phyloP scores from a whole-genome alignment of 1,284 basidiomycete species.

The Trichosporon coremiiforme region DNA sequence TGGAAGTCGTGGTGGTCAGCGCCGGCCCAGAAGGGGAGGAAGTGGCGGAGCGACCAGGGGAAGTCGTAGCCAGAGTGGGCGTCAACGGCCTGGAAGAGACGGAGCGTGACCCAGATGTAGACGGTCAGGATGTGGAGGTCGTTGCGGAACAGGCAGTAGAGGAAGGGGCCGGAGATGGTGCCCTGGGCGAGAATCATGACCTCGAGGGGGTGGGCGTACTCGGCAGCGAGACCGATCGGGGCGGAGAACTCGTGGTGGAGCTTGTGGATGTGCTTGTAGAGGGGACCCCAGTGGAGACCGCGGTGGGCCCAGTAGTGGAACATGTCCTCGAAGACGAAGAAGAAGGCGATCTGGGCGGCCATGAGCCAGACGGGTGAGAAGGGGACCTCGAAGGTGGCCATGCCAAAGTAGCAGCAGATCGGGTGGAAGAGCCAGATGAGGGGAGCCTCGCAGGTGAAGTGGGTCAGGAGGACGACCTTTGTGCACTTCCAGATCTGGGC shows the following conservation, averaged over 20 bases:
- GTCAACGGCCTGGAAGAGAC: conserved; percentile 96
- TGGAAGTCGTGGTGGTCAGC: conserved; percentile 98
- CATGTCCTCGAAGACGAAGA: conserved; percentile 95
- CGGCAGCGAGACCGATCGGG: conserved; percentile 92
- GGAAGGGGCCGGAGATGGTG: conserved; percentile 81
- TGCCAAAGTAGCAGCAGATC: conserved; percentile 82
- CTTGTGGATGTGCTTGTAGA: conserved; percentile 99
- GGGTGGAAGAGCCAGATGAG: conserved; percentile 98
- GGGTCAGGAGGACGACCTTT: conserved; percentile 89
- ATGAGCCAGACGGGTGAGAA: conserved; percentile 75
- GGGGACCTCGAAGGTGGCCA: conserved; percentile 85
- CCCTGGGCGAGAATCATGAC: conserved; percentile 84
- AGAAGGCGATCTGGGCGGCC: conserved; percentile 78
- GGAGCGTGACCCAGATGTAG: conserved; percentile 86
- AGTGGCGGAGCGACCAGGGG: conserved; percentile 95
- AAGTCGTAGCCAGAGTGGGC: conserved; percentile 98
- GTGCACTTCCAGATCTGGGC: conserved; percentile 95
- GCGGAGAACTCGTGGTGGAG: conserved; percentile 96
- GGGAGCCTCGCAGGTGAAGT: conserved; percentile 94
- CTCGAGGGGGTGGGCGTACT: conserved; percentile 95
- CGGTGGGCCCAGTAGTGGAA: conserved; percentile 83
- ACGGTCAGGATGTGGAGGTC: conserved; percentile 77
- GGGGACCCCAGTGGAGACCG: conserved; percentile 80
- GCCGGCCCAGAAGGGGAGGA: conserved; percentile 96
- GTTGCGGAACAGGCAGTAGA: conserved; percentile 66